Evolutionary conservation across 1,139 yeast genomes (phyloP).

Genomic region (Debaryomycetaceae sp.): DNA sequence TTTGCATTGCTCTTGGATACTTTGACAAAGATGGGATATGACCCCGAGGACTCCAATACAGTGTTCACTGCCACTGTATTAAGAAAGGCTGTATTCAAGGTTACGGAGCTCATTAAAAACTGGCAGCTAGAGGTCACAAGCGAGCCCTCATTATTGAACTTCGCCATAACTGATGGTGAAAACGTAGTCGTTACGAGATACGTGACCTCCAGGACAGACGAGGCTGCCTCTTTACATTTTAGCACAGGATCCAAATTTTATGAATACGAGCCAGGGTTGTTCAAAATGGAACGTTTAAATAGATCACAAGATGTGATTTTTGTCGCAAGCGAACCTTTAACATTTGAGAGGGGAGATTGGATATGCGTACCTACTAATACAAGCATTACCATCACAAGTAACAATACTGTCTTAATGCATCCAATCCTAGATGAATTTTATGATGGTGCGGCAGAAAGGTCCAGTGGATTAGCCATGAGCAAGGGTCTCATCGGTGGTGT

Average conservation of each 20-base stretch:
- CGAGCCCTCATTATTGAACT: constrained; percentile 87
- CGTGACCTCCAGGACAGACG: constrained; percentile 84
- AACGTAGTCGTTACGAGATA: constrained; percentile 87
- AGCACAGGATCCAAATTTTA: constrained; percentile 89
- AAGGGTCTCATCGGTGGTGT: constrained; percentile 84
- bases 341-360: constrained; percentile 97
- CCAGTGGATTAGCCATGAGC: constrained; percentile 79
- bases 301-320: constrained; percentile 92
- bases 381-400: constrained; percentile 69
- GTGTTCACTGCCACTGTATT: constrained; percentile 53
- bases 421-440: constrained; percentile 90
- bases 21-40: constrained; percentile 67
- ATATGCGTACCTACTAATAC: constrained; percentile 94
- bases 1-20: constrained; percentile 86
- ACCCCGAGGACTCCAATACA: constrained; percentile 45
- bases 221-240: constrained; percentile 93
- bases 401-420: constrained; percentile 81
- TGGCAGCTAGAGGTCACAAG: constrained; percentile 49
- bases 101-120: constrained; percentile 68
- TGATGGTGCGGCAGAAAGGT: constrained; percentile 61
- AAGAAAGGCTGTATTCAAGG: constrained; percentile 65
- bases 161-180: constrained; percentile 93
- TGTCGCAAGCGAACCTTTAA: constrained; percentile 94
- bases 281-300: constrained; percentile 89
- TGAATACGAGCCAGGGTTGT: constrained; percentile 86